A percentile compares a stretch with the other conserved stretches of the same genome.
Conservation (phyloP, 495 filamentous ascomycete genomes). For the Aspergillus egyptiacus region DNA sequence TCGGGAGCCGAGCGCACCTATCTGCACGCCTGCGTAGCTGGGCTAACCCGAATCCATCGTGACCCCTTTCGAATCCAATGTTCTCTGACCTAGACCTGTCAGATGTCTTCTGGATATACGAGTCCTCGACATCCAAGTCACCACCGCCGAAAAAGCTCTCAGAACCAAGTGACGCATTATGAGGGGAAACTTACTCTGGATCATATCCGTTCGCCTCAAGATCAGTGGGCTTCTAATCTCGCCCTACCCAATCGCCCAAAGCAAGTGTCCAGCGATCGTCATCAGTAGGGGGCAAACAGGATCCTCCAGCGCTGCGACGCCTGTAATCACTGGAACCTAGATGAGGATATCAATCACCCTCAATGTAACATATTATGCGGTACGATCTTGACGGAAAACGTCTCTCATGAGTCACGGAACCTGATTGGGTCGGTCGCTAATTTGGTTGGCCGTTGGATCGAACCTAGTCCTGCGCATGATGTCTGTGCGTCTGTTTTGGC, state of each 20-base stretch:
- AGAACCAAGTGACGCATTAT: background rate
- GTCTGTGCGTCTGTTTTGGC: background rate
- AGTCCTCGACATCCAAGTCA: slow-evolving; percentile 1
- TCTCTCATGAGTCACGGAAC: slow-evolving; percentile 14
- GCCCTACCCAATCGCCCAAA: too few species aligned
- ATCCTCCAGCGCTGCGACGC: background rate
- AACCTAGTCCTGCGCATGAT: slow-evolving; percentile 1
- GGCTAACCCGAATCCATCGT: background rate
- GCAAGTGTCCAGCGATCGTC: background rate
- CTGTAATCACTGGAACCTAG: too few species aligned
- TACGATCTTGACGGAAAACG: slow-evolving; percentile 19
- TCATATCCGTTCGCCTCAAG: too few species aligned
- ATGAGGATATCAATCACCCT: slow-evolving; percentile 1
- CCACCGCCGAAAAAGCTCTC: background rate
- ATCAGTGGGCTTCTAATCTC: background rate
- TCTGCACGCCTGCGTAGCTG: too few species aligned
- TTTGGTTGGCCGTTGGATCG: slow-evolving; percentile 23
- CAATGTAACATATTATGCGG: slow-evolving; percentile 8
- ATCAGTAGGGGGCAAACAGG: background rate
- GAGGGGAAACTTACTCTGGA: too few species aligned
- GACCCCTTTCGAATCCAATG: background rate
- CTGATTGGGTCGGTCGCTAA: slow-evolving; percentile 15
- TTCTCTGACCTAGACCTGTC: slow-evolving; percentile 6
- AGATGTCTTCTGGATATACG: background rate
- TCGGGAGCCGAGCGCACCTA: too few species aligned